phyloP scores from a whole-genome alignment of 1,284 basidiomycete species.

The Moesziomyces globuligerus region DNA sequence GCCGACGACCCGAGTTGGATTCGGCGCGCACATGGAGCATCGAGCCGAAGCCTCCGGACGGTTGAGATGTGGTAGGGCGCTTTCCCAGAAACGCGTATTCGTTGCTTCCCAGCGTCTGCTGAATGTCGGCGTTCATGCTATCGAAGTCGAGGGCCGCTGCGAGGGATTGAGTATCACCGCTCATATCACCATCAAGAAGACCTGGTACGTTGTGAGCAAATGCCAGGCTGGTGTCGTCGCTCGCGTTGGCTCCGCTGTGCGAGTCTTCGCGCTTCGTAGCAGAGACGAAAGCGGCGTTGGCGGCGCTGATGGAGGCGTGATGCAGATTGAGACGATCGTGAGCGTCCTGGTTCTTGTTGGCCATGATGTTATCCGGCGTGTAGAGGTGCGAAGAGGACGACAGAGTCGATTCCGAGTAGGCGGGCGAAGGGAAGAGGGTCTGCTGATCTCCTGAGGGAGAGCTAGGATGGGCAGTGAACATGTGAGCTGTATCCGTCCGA shows the following conservation, averaged over 20 bases:
- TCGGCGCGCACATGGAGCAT: slow-evolving; percentile 35
- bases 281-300: slow-evolving; percentile 48
- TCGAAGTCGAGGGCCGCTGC: slow-evolving; percentile 46
- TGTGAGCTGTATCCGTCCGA: slow-evolving; percentile 14
- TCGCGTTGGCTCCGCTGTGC: slow-evolving; percentile 4
- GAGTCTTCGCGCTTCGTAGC: slow-evolving; percentile 26
- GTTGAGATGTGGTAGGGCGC: slow-evolving; percentile 27
- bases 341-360: slow-evolving; percentile 10
- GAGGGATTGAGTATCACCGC: slow-evolving; percentile 33
- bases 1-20: slow-evolving; percentile 46
- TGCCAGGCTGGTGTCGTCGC: slow-evolving; percentile 17
- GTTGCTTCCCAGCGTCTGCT: slow-evolving; percentile 10
- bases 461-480: slow-evolving; percentile 37
- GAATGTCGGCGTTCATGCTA: slow-evolving; percentile 33
- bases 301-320: slow-evolving; percentile 37
- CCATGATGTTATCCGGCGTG: slow-evolving; percentile 47
- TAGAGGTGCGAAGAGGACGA: slow-evolving; percentile 47
- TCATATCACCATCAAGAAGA: slow-evolving; percentile 21
- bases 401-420: slow-evolving; percentile 45
- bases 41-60: slow-evolving; percentile 5
- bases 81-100: slow-evolving; percentile 29
- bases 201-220: slow-evolving; percentile 29
- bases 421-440: slow-evolving; percentile 47
- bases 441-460: slow-evolving; percentile 40
- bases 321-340: slow-evolving; percentile 29